Evolutionary conservation across 192 early-diverging fungal genomes (phyloP).

Genomic region (Ambispora gerdemannii): DNA sequence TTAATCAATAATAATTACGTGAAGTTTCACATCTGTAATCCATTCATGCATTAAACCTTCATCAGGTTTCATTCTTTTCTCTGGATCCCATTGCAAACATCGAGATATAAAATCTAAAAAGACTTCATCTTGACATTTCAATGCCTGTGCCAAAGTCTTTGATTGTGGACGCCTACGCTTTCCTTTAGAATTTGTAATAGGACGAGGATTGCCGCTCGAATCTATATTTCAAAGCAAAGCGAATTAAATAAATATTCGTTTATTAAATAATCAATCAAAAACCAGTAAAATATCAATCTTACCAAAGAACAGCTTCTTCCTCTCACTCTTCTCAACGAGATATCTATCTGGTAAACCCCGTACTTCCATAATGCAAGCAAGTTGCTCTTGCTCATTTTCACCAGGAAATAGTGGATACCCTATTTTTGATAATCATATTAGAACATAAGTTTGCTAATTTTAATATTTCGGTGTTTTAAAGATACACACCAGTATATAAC

Average conservation of each 20-base stretch:
- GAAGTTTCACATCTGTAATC: conserved; percentile 58
- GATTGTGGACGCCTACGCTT: conserved; percentile 77
- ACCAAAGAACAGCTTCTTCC: conserved; percentile 89
- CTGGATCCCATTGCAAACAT: conserved; percentile 89
- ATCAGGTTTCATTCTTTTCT: conserved; percentile 77
- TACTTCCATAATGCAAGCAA: conserved; percentile 93
- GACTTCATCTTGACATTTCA: conserved; percentile 69
- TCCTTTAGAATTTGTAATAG: conserved; percentile 82
- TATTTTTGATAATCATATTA: conserved; percentile 31
- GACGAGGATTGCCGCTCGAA: conserved; percentile 51
- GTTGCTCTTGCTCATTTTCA: conserved; percentile 95
- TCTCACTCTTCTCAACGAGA: conserved; percentile 72
- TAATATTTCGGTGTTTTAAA: background rate
- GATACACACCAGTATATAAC: conserved; percentile 64
- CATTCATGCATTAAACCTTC: conserved; percentile 85
- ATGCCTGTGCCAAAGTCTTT: conserved; percentile 69
- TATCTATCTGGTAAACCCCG: conserved; percentile 73
- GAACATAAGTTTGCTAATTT: conserved; percentile 10
- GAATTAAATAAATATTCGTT: conserved; percentile 35
- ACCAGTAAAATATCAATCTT: conserved; percentile 31
- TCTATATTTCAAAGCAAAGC: conserved; percentile 41
- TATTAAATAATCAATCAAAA: conserved; percentile 26
- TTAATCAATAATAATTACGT: background rate
- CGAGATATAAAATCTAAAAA: conserved; percentile 85
- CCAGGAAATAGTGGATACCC: conserved; percentile 95